phyloP scores from a whole-genome alignment of 495 filamentous ascomycete genomes.

The Lepraria neglecta region DNA sequence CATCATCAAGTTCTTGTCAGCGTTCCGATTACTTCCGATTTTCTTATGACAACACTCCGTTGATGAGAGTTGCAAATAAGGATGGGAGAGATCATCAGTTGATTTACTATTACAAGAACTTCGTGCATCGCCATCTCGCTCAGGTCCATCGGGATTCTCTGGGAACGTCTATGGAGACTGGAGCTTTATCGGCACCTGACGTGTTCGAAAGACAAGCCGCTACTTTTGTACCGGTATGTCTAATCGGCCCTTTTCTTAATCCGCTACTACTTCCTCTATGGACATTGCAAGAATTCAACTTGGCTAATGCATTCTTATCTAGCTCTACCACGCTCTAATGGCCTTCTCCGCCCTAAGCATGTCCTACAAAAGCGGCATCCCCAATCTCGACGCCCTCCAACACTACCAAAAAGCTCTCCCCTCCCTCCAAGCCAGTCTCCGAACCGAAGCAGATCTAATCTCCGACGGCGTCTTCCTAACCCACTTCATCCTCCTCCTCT shows the following conservation, averaged over 20 bases:
- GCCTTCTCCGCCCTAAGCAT: slow-evolving; percentile 53
- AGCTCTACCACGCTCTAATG: slow-evolving; percentile 59
- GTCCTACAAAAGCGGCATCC: slow-evolving; percentile 41
- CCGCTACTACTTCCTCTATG: slow-evolving; percentile 18
- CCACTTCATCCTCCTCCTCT: slow-evolving; percentile 55
- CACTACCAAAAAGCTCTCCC: slow-evolving; percentile 53
- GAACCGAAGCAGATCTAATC: slow-evolving; percentile 44
- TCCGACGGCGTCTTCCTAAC: slow-evolving; percentile 54
- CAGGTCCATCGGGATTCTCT: slow-evolving; percentile 27
- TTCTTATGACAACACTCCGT: slow-evolving; percentile 23
- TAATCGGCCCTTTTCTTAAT: not conserved
- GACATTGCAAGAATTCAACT: not conserved
- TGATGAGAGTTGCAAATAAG: slow-evolving; percentile 20
- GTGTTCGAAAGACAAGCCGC: slow-evolving; percentile 44
- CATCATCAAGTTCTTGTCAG: slow-evolving; percentile 13
- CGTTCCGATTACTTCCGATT: slow-evolving; percentile 20
- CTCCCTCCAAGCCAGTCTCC: slow-evolving; percentile 42
- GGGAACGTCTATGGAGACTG: slow-evolving; percentile 23
- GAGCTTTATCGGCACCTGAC: slow-evolving; percentile 31
- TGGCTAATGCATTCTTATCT: slow-evolving; percentile 10
- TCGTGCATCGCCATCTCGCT: slow-evolving; percentile 25
- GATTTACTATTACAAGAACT: slow-evolving; percentile 25
- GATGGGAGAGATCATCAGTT: slow-evolving; percentile 23
- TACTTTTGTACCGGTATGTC: slow-evolving; percentile 47
- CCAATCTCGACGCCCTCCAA: slow-evolving; percentile 45